Evolutionary conservation across 2,329 filamentous ascomycete genomes (phyloP).

Genomic region (Fusarium paranaense): DNA sequence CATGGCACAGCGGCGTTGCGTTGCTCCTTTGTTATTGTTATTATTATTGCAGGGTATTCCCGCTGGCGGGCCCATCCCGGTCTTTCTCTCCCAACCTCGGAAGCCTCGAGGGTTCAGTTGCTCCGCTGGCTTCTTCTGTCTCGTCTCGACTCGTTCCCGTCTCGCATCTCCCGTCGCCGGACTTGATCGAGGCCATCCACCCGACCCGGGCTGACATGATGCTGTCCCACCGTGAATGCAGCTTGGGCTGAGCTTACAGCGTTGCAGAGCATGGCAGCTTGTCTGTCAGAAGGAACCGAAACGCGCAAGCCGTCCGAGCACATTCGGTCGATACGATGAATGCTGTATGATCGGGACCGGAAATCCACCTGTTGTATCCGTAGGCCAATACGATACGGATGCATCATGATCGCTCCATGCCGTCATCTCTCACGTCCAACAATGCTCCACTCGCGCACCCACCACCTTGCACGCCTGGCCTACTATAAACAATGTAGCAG

Average conservation of each 20-base stretch:
- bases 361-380: conserved; percentile 14
- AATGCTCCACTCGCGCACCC: conserved; percentile 23
- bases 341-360: conserved; percentile 30
- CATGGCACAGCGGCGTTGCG: neutral
- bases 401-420: conserved; percentile 38
- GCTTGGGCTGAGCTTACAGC: conserved; percentile 27
- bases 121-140: conserved; percentile 1
- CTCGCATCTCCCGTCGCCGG: conserved; percentile 11
- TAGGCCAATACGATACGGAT: conserved; percentile 24
- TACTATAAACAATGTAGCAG: conserved; percentile 9
- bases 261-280: conserved; percentile 11
- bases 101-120: conserved; percentile 11
- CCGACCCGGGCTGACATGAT: conserved; percentile 26
- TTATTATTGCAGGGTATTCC: conserved; percentile 11
- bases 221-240: conserved; percentile 25
- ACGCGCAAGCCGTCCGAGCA: conserved; percentile 39
- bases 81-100: conserved; percentile 28
- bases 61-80: conserved; percentile 19
- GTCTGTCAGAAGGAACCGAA: conserved; percentile 10
- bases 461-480: conserved; percentile 13
- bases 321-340: conserved; percentile 29
- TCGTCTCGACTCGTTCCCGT: conserved; percentile 9
- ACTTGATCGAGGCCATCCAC: conserved; percentile 16
- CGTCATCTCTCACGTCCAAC: conserved; percentile 27
- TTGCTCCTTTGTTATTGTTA: conserved; percentile 1